Conservation (phyloP, 1,284 basidiomycete species). For the Melampsora medusae region DNA sequence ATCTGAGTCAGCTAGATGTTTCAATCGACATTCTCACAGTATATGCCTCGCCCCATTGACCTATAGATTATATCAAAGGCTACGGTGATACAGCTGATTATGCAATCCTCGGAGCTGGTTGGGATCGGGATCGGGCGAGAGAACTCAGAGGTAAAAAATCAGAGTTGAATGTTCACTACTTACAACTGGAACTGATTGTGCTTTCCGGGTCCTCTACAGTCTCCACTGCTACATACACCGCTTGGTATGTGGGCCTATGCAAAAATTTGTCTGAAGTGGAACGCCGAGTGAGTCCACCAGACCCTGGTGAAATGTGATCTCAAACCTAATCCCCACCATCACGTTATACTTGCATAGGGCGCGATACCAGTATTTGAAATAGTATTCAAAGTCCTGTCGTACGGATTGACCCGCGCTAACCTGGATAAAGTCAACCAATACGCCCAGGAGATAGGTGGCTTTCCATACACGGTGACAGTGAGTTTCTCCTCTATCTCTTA, state of each 20-base stretch:
- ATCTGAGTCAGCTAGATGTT: background rate
- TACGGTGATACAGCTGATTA: constrained; percentile 79
- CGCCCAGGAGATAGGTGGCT: background rate
- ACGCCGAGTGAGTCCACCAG: background rate
- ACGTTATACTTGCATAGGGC: constrained; percentile 65
- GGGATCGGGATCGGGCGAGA: constrained; percentile 73
- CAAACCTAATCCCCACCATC: constrained; percentile 31
- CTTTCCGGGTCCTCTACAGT: constrained; percentile 58
- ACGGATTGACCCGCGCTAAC: constrained; percentile 16
- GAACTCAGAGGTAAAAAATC: constrained; percentile 66
- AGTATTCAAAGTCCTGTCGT: constrained; percentile 13
- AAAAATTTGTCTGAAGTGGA: constrained; percentile 53
- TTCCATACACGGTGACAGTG: background rate
- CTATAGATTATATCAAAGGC: constrained; percentile 77
- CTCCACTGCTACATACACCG: constrained; percentile 69
- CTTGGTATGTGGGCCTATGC: constrained; percentile 68
- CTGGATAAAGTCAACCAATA: constrained; percentile 13
- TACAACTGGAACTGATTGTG: background rate
- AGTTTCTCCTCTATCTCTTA: background rate
- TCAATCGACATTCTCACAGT: background rate
- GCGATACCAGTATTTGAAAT: constrained; percentile 11
- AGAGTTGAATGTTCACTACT: constrained; percentile 6
- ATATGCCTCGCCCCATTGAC: constrained; percentile 54
- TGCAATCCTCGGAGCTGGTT: constrained; percentile 69
- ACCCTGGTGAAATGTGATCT: background rate